Base-by-base conservation (phyloP, 163 green algal species). In the Trebouxia gelatinosa region DNA sequence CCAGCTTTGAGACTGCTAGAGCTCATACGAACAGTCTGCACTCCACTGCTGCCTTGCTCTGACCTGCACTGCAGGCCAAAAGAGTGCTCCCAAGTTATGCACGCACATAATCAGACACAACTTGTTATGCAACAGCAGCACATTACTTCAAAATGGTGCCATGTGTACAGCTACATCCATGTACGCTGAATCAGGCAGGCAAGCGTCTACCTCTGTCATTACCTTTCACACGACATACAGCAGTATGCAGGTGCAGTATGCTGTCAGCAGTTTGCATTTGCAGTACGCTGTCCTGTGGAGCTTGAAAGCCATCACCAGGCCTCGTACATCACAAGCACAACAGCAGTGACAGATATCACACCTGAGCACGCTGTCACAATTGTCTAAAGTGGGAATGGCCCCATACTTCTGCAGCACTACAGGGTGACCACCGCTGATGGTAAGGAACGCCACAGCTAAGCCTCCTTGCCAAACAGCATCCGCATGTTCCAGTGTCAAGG, bases 321-420 rank as follows among this genome's bases (percentile, higher is more conserved):
- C n/a, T n/a, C n/a, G n/a, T n/a, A n/a, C n/a, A n/a, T n/a, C n/a
- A n/a, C n/a, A n/a, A n/a, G n/a, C n/a, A n/a, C n/a, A n/a, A n/a
- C n/a, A n/a, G n/a, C n/a, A n/a, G n/a, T n/a, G n/a, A n/a, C n/a
- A n/a, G n/a, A n/a, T n/a, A n/a, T n/a, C n/a, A n/a, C 5, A 51
- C 64, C 64, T 72, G 64, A 72, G 64, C 21, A 72, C 64, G 2
- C 64, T 26, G 64, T 72, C 64, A 35, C 50, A 54, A 37, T 51
- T 34, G 6, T 54, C 21, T 31, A 72, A 48, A 1, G 64, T 51
- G 4, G 64, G 64, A 2, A 54, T 37, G 29, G 35, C 23, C 35
- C 35, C n/a, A 28, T 72, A 54, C 64, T 72, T 72, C 19, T 72
- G 64, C 64, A 72, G 35, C 68, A 76, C 68, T 5, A 76, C 43